Evolutionary conservation across 1,284 basidiomycete species (phyloP), one percentile per base, ranked within the genome.

Genomic region (Cryptococcus sp.): DNA sequence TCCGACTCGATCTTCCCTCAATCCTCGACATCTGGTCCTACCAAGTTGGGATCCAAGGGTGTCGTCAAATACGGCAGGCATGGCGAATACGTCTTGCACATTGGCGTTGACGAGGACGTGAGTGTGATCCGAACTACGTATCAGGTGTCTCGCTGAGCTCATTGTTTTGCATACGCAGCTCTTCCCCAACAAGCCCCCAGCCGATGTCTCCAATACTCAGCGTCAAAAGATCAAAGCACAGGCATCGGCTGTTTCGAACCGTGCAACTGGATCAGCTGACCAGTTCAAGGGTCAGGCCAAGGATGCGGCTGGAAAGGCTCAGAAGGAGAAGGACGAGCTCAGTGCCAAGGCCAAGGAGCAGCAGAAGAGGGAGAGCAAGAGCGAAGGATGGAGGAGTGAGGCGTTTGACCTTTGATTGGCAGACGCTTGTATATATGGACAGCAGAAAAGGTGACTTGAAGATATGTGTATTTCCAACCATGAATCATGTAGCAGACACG

Each of bases 61-160:
- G 70, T 80, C 57, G 77, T 75, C 69, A 77, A 79, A 73, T 74
- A 79, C 56, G 80, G 80, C 1, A 67, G 75, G 50, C 67, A 73
- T 46, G 77, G 79, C 50, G 80, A 80, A 63, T 81, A 75, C 66
- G 69, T 81, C 52, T 67, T 81, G 44, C 76, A 80, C 52, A 78
- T 81, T 55, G 80, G 80, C 34, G 78, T 80, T 15, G 78, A 79
- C 57, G 78, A 80, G 64, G 69, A 69, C 43, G 70, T 74, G 55
- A 68, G 72, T 69, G 2, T 34, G 5, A 10, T 34, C 2, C 29
- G 3, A 17, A 8, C 16, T 1, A 1, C 11, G 13, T 22, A 38
- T 20, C 15, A n/a, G 4, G 3, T 52, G n/a, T 22, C 19, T 46
- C 1, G n/a, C 5, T 50, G 17, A 34, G 13, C 13, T 34, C 13